Evolutionary conservation across 371 early-diverging fungal species (phyloP).

Genomic region (Mucor plumbeus): DNA sequence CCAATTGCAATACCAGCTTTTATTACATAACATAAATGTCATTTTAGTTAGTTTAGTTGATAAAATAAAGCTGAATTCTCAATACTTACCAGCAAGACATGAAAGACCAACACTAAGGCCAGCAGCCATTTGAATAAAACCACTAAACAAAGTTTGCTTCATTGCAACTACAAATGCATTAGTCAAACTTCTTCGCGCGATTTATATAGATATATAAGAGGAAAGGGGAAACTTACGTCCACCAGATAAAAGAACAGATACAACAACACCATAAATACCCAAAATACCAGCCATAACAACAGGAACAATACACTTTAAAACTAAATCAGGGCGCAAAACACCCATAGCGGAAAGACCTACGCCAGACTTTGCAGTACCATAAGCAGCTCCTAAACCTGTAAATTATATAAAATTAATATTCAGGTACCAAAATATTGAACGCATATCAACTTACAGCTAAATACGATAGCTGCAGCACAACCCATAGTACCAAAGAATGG

Average conservation of each 20-base stretch:
- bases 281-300: slow-evolving; percentile 99
- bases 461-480: slow-evolving; percentile 93
- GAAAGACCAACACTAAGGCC: slow-evolving; percentile 93
- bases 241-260: slow-evolving; percentile 87
- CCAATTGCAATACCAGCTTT: slow-evolving; percentile 96
- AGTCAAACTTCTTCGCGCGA: background rate
- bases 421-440: background rate
- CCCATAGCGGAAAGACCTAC: slow-evolving; percentile 96
- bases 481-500: slow-evolving; percentile 98
- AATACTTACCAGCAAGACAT: slow-evolving; percentile 72
- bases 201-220: background rate
- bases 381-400: slow-evolving; percentile 91
- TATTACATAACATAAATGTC: background rate
- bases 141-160: slow-evolving; percentile 67
- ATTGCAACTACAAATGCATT: slow-evolving; percentile 50
- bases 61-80: background rate
- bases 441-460: slow-evolving; percentile 81
- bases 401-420: background rate
- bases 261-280: slow-evolving; percentile 97
- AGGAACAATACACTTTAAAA: slow-evolving; percentile 92
- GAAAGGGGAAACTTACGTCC: slow-evolving; percentile 62
- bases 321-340: slow-evolving; percentile 92
- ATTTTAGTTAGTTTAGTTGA: no score
- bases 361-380: slow-evolving; percentile 98
- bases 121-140: slow-evolving; percentile 92